These are phyloP conservation scores for Spatholobus suberectus DNA, from an alignment of 306 rosid genomes.

Conservation along the genomic window DNA sequence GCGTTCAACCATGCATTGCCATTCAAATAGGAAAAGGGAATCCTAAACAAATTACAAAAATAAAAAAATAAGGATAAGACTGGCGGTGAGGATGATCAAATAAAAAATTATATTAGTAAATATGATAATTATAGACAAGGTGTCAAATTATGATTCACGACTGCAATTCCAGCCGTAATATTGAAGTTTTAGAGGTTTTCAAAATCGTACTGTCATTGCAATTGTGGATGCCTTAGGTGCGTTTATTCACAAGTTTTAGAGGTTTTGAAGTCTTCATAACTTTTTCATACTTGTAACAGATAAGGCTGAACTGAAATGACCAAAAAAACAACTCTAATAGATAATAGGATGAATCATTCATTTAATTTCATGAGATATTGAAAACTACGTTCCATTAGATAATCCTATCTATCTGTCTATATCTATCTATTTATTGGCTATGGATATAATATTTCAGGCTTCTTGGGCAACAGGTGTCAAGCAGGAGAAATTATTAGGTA, in stretches of 20 bases:
- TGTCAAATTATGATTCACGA: neutral
- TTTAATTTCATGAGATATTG: neutral
- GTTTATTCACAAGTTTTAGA: neutral
- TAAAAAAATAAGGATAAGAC: neutral
- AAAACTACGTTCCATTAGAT: neutral
- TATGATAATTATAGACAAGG: neutral
- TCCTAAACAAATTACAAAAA: neutral
- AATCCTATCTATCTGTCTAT: too few species aligned
- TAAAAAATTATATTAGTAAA: neutral
- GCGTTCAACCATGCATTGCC: neutral
- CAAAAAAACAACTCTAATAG: neutral
- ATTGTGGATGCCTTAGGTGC: too few species aligned
- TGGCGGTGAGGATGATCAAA: neutral
- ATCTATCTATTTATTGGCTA: too few species aligned
- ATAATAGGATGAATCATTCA: neutral
- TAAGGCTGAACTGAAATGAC: neutral
- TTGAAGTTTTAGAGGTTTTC: neutral
- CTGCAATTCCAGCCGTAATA: neutral
- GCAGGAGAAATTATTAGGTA: too few species aligned
- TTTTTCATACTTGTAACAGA: neutral
- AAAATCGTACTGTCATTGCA: neutral
- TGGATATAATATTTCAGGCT: too few species aligned
- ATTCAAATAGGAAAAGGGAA: neutral
- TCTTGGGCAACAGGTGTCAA: too few species aligned
- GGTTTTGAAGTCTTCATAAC: neutral